phyloP scores from a whole-genome alignment of 306 rosid genomes.

The Psophocarpus tetragonolobus region DNA sequence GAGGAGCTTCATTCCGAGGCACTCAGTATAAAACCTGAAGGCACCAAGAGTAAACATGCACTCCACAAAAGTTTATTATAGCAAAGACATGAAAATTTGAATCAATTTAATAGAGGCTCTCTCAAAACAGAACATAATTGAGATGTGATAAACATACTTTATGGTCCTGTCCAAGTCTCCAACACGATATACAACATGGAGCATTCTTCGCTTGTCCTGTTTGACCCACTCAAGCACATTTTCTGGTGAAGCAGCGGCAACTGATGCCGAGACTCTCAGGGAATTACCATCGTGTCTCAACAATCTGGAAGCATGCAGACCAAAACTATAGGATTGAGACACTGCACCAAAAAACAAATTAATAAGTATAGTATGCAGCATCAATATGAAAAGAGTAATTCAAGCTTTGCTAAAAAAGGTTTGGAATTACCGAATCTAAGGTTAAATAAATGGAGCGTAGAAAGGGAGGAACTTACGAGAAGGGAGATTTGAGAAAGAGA shows the following conservation, averaged over 20 bases:
- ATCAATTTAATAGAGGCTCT: not conserved
- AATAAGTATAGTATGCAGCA: no score
- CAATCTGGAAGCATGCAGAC: conserved; percentile 53
- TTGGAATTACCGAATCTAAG: no score
- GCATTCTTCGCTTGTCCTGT: conserved; percentile 81
- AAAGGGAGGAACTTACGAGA: conserved; percentile 41
- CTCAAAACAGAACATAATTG: not conserved
- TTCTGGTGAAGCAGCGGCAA: conserved; percentile 69
- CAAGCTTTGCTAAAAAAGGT: no score
- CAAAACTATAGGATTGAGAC: conserved; percentile 57
- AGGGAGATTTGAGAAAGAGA: conserved; percentile 46
- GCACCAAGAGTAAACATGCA: conserved; percentile 31
- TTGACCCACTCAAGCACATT: conserved; percentile 92
- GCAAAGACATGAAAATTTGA: not conserved
- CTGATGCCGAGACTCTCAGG: conserved; percentile 46
- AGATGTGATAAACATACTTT: conserved; percentile 47
- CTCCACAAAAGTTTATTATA: not conserved
- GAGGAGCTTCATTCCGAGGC: conserved; percentile 96
- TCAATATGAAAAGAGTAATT: not conserved
- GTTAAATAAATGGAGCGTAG: no score
- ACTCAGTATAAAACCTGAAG: conserved; percentile 93
- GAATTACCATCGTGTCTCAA: conserved; percentile 51
- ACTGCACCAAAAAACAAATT: conserved; percentile 41
- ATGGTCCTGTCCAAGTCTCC: conserved; percentile 96
- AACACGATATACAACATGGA: conserved; percentile 93